A percentile compares a stretch with the other conserved stretches of the same genome.
phyloP scores from a whole-genome alignment of 495 filamentous ascomycete genomes.

The Penicillium maclennaniae region DNA sequence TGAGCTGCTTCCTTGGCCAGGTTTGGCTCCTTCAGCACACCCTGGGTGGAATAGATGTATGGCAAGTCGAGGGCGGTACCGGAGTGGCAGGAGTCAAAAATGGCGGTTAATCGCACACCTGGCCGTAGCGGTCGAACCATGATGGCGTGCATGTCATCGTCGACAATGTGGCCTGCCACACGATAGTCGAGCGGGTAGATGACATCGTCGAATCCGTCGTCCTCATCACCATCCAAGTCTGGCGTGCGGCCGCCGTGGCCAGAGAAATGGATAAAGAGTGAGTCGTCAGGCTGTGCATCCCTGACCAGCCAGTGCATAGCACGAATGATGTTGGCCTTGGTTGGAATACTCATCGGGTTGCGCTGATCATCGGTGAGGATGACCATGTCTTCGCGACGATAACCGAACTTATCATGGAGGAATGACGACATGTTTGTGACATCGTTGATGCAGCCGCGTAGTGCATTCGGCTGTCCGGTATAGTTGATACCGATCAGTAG shows the following conservation, averaged over 20 bases:
- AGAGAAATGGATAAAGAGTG: constrained; percentile 95
- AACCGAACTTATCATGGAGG: constrained; percentile 77
- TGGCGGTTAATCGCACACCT: constrained; percentile 89
- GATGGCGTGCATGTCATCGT: constrained; percentile 97
- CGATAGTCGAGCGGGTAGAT: constrained; percentile 97
- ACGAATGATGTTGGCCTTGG: constrained; percentile 87
- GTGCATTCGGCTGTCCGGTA: constrained; percentile 80
- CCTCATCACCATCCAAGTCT: constrained; percentile 92
- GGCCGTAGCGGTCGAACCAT: constrained; percentile 83
- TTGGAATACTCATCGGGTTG: constrained; percentile 91
- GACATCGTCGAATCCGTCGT: constrained; percentile 94
- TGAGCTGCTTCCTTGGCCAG: constrained; percentile 94
- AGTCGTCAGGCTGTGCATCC: constrained; percentile 91
- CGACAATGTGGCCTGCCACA: constrained; percentile 84
- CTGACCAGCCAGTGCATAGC: constrained; percentile 99
- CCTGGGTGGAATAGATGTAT: constrained; percentile 93
- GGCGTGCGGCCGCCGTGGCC: constrained; percentile 95
- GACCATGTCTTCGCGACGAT: constrained; percentile 96
- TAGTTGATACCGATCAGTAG: constrained; percentile 98
- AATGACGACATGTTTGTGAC: constrained; percentile 95
- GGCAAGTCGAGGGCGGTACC: constrained; percentile 94
- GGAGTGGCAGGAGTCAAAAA: constrained; percentile 98
- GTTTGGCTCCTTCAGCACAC: constrained; percentile 95
- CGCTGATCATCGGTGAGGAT: constrained; percentile 95
- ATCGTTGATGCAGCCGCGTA: constrained; percentile 95